phyloP scores from a whole-genome alignment of 306 rosid species.

The Citrullus amarus region DNA sequence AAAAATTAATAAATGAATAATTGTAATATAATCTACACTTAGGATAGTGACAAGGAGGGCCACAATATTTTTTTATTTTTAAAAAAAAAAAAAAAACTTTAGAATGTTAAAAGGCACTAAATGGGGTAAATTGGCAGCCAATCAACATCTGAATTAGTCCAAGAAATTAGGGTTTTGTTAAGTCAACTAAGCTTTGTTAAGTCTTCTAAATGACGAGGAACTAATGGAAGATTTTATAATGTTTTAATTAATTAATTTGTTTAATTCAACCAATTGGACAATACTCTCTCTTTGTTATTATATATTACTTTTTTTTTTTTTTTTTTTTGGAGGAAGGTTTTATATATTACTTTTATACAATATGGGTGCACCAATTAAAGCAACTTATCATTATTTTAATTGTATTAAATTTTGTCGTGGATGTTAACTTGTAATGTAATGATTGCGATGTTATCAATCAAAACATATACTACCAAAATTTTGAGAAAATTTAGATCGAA shows the following conservation, averaged over 20 bases:
- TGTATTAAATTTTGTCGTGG: neutral
- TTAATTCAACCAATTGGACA: neutral
- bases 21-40: neutral
- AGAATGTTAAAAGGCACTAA: neutral
- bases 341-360: neutral
- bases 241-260: neutral
- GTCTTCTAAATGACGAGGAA: neutral
- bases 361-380: neutral
- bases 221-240: neutral
- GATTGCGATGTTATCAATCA: neutral
- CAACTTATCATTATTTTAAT: neutral
- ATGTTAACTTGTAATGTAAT: neutral
- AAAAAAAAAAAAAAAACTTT: neutral
- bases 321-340: neutral
- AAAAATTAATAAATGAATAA: neutral
- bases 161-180: constrained; percentile 2
- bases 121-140: neutral
- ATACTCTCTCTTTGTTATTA: neutral
- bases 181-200: neutral
- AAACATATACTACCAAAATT: neutral
- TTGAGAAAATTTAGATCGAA: neutral
- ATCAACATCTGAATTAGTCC: neutral
- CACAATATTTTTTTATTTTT: neutral
- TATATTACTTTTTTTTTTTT: too few species aligned
- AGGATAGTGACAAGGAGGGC: neutral